phyloP scores from a whole-genome alignment of 345 rosid genomes.

The Sisymbrium altissimum region DNA sequence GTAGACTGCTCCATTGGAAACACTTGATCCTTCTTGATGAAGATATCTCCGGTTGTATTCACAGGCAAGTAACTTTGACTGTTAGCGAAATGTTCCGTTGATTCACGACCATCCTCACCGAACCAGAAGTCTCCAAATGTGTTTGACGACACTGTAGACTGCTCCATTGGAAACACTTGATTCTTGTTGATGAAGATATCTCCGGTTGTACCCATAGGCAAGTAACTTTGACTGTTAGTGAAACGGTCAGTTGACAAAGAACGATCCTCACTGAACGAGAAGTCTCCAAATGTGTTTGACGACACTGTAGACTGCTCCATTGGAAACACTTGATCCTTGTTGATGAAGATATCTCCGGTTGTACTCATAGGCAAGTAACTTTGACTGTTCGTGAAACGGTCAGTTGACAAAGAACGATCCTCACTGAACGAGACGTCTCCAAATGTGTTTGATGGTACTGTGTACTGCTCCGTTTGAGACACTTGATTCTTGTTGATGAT shows the following conservation, averaged over 20 bases:
- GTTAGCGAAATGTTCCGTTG: neutral
- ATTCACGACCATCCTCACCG: neutral
- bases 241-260: neutral
- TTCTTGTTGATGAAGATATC: neutral
- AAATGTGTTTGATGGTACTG: neutral
- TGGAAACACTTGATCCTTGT: neutral
- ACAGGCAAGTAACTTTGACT: too few relatives aligned
- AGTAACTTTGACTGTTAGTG: conserved; percentile 7
- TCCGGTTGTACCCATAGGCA: neutral
- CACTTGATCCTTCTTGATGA: neutral
- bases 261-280: neutral
- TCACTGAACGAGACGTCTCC: neutral
- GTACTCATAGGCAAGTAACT: neutral
- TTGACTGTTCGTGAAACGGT: conserved; percentile 22
- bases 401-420: neutral
- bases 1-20: neutral
- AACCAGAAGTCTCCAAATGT: neutral
- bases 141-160: neutral
- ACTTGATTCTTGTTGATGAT: too few relatives aligned
- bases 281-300: neutral
- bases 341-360: neutral
- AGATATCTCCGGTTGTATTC: neutral
- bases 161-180: neutral
- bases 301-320: neutral
- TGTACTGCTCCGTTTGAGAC: neutral